Conservation (phyloP, 2,329 filamentous ascomycete genomes). For the Penicillium crustosum region DNA sequence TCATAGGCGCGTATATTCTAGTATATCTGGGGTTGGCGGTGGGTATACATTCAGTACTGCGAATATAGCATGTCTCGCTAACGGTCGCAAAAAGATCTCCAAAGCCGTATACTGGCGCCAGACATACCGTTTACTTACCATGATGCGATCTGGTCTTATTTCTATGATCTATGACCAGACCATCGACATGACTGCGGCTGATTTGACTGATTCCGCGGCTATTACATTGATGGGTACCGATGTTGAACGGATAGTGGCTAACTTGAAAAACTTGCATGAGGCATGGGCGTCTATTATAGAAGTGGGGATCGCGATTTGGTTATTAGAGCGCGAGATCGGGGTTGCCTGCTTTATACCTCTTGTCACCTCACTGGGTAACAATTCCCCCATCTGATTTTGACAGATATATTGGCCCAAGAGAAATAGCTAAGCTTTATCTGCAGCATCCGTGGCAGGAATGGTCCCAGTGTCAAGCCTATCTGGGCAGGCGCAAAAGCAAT, state of each 20-base stretch:
- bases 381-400: not conserved
- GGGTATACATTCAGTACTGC: not conserved
- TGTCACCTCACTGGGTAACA: conserved; percentile 1
- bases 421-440: no score
- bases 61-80: not conserved
- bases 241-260: not conserved
- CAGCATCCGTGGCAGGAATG: not conserved
- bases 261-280: conserved; percentile 5
- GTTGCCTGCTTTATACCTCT: conserved; percentile 3
- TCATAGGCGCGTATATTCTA: not conserved
- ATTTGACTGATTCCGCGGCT: not conserved
- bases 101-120: conserved; percentile 8
- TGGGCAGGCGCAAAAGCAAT: conserved; percentile 31
- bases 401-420: not conserved
- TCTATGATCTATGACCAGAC: conserved; percentile 9
- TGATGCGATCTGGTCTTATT: conserved; percentile 8
- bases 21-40: conserved; percentile 1
- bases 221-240: conserved; percentile 10
- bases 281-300: conserved; percentile 6
- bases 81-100: not conserved
- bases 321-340: conserved; percentile 1
- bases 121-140: not conserved
- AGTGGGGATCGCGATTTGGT: conserved; percentile 1
- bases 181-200: not conserved
- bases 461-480: conserved; percentile 1